These are phyloP conservation scores for Cystobasidium pallidum DNA, from an alignment of 1,284 basidiomycete species.

Conservation along the genomic window DNA sequence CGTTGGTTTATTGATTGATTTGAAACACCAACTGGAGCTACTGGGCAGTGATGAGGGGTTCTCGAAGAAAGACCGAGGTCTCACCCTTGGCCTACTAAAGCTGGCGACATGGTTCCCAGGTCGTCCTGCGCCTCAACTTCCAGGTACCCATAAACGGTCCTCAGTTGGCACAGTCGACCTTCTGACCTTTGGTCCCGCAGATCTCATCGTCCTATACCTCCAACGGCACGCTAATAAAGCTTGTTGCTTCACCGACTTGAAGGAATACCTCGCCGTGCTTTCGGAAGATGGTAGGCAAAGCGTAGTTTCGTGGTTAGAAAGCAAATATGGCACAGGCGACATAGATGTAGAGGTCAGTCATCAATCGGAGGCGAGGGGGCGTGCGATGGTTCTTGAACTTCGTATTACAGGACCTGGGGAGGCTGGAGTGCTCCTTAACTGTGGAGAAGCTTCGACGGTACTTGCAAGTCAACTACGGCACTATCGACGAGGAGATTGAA, in stretches of 20 bases:
- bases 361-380: not conserved
- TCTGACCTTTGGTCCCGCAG: conserved; percentile 56
- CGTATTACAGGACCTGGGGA: conserved; percentile 59
- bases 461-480: conserved; percentile 59
- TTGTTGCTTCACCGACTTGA: conserved; percentile 82
- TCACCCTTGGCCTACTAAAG: conserved; percentile 69
- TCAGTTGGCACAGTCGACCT: not conserved
- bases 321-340: not conserved
- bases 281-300: conserved; percentile 54
- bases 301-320: conserved; percentile 1
- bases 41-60: conserved; percentile 63
- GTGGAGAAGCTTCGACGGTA: conserved; percentile 71
- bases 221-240: conserved; percentile 73
- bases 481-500: conserved; percentile 63
- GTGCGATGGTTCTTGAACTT: not conserved
- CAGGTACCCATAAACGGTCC: conserved; percentile 22
- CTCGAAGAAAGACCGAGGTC: conserved; percentile 71
- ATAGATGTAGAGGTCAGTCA: conserved; percentile 31
- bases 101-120: conserved; percentile 59
- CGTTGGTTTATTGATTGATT: conserved; percentile 56
- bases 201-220: conserved; percentile 65
- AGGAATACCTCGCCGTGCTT: conserved; percentile 64
- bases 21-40: conserved; percentile 64
- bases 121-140: conserved; percentile 2
- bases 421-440: conserved; percentile 69